A percentile compares a stretch with the other conserved stretches of the same genome.
These are phyloP conservation scores for Botrytis aclada DNA, from an alignment of 2,329 filamentous ascomycete genomes.

Conservation along the genomic window DNA sequence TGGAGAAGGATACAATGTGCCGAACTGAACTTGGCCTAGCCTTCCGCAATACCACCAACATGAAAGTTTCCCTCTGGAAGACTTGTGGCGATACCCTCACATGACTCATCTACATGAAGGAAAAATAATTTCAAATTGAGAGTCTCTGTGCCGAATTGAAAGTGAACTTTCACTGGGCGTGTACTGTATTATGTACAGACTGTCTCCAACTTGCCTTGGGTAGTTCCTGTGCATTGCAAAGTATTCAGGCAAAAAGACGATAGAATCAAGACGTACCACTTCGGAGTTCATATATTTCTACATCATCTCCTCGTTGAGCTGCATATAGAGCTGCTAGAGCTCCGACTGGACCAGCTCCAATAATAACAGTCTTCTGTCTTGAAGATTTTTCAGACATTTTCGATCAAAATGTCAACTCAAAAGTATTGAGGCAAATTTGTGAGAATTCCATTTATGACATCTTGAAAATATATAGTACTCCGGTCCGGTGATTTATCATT, in stretches of 20 bases:
- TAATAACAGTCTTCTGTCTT: constrained; percentile 59
- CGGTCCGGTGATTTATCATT: constrained; percentile 10
- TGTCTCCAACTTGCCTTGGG: background rate
- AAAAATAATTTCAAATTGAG: too few species aligned
- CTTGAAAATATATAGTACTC: background rate
- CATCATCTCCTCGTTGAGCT: constrained; percentile 79
- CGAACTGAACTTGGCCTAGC: background rate
- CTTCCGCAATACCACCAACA: background rate
- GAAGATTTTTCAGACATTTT: constrained; percentile 14
- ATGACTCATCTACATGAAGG: background rate
- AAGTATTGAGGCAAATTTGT: background rate
- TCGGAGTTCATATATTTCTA: constrained; percentile 91
- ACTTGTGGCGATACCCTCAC: background rate
- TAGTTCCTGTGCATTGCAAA: background rate
- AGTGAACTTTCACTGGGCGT: constrained; percentile 4
- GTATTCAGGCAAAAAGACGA: constrained; percentile 15
- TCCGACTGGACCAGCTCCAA: constrained; percentile 92
- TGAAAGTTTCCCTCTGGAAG: background rate
- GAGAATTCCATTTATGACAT: background rate
- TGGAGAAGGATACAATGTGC: too few species aligned
- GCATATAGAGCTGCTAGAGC: constrained; percentile 91
- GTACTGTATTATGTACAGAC: background rate
- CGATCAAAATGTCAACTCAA: background rate
- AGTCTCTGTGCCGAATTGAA: background rate
- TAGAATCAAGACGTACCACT: constrained; percentile 60